These are phyloP conservation scores for Xylaria sp. DNA, from an alignment of 2,329 filamentous ascomycete species.

Conservation along the genomic window DNA sequence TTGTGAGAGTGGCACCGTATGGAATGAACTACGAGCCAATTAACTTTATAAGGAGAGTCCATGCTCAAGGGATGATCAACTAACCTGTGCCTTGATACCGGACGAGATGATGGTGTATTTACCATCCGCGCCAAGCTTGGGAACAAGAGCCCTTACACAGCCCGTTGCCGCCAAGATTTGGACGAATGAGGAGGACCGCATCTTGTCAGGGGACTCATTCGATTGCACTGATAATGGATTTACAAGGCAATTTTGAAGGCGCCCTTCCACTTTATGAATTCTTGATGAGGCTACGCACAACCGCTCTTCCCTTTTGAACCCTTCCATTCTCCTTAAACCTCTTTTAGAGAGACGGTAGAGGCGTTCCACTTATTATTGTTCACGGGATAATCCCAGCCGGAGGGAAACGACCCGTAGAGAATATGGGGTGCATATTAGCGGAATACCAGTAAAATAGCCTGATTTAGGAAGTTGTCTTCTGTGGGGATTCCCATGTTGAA, in stretches of 20 bases:
- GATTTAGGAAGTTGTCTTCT: conserved; percentile 34
- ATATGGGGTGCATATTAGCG: conserved; percentile 40
- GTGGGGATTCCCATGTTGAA: conserved; percentile 12
- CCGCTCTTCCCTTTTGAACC: background rate
- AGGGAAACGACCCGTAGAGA: conserved; percentile 39
- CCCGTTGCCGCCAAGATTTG: conserved; percentile 41
- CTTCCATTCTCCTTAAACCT: conserved; percentile 9
- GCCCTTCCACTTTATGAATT: conserved; percentile 22
- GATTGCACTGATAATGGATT: background rate
- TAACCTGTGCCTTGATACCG: conserved; percentile 49
- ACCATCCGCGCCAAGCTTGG: conserved; percentile 46
- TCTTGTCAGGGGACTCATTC: conserved; percentile 30
- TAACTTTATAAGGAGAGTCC: background rate
- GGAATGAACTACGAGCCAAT: conserved; percentile 46
- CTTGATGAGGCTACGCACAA: background rate
- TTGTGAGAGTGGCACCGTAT: conserved; percentile 69
- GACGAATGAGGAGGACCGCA: conserved; percentile 42
- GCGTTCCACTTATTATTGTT: conserved; percentile 19
- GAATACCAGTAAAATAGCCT: conserved; percentile 41
- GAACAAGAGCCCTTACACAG: conserved; percentile 40
- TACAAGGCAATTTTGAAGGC: background rate
- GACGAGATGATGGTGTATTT: conserved; percentile 49
- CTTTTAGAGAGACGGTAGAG: conserved; percentile 22
- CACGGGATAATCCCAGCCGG: conserved; percentile 32
- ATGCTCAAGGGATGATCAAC: conserved; percentile 7